Evolutionary conservation across 768 basidiomycete species (phyloP), one percentile per base, ranked within the genome.

Genomic region (Suillus placidus): DNA sequence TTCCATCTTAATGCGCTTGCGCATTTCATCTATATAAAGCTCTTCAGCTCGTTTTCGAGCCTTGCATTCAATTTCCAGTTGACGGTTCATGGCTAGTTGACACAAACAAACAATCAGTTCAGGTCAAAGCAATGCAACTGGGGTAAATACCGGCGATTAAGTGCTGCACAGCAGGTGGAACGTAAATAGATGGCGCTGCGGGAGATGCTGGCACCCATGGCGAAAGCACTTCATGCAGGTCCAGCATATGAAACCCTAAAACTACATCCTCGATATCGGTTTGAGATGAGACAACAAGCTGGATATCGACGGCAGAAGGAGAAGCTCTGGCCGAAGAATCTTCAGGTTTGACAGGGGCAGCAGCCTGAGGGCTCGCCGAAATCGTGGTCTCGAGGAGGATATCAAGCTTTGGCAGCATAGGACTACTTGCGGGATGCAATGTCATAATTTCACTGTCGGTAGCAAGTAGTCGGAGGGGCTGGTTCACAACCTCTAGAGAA

Each of bases 1-100:
- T 64, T 81, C 80, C 1, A 75, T 78, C 43, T 64, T 69, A 47
- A 75, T 67, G 38, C 79, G 79, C 52, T 67, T 71, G 35, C 60
- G 69, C 57, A 77, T 42, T 51, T 82, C 81, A 52, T 70, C 68
- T 13, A 72, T 70, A 68, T 73, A 74, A 30, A 70, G 67, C 23
- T 68, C 70, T 71, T 81, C 80, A 2, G 76, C 76, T 51, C 72
- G 73, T 60, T 57, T 69, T 38, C 80, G 81, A 45, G 78, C 78
- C 42, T 69, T 72, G 23, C 68, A 68, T 58, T 79, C 76, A 34
- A 71, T 64, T 14, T 49, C 60, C 37, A 81, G 71, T 54, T 79
- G 73, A 63, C 70, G 74, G 49, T 71, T 77, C 81, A 81, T 82
- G 62, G 65, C 71, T 70, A 65, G 64, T n/a, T 9, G 30, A 23